Conservation (phyloP, 2,329 filamentous ascomycete species). For the Pseudogymnoascus sp. region DNA sequence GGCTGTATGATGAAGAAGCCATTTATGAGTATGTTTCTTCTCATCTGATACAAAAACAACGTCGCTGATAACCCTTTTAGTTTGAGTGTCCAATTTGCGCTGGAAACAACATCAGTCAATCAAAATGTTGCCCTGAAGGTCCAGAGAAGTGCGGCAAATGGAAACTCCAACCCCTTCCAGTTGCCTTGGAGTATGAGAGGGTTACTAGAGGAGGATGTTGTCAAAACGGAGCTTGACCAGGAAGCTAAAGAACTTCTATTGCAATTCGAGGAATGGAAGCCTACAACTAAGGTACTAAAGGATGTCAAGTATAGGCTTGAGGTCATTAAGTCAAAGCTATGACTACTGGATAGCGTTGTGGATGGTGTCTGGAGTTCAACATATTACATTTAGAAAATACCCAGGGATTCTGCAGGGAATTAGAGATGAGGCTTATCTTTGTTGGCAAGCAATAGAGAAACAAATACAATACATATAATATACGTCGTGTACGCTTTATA, state of each 20-base stretch:
- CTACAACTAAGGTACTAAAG: constrained; percentile 80
- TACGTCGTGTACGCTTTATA: background rate
- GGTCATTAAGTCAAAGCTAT: constrained; percentile 77
- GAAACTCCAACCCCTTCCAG: constrained; percentile 71
- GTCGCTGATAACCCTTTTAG: constrained; percentile 27
- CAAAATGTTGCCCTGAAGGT: constrained; percentile 41
- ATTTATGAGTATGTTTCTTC: constrained; percentile 62
- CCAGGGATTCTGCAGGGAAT: background rate
- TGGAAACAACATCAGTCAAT: constrained; percentile 59
- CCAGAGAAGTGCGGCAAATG: constrained; percentile 42
- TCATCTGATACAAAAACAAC: background rate
- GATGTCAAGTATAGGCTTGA: constrained; percentile 94
- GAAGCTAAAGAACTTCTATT: constrained; percentile 75
- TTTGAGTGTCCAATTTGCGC: constrained; percentile 63
- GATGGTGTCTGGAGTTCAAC: background rate
- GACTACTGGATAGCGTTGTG: constrained; percentile 3
- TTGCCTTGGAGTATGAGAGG: constrained; percentile 95
- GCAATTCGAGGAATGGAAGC: constrained; percentile 92
- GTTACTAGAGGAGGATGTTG: constrained; percentile 82
- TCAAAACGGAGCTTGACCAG: constrained; percentile 68
- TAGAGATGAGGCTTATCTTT: background rate
- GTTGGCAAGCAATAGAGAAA: background rate
- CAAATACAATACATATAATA: background rate
- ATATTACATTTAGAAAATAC: background rate
- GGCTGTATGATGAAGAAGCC: constrained; percentile 80